Evolutionary conservation across 2,329 filamentous ascomycete species (phyloP).

Genomic region (Venturiaceae sp.): DNA sequence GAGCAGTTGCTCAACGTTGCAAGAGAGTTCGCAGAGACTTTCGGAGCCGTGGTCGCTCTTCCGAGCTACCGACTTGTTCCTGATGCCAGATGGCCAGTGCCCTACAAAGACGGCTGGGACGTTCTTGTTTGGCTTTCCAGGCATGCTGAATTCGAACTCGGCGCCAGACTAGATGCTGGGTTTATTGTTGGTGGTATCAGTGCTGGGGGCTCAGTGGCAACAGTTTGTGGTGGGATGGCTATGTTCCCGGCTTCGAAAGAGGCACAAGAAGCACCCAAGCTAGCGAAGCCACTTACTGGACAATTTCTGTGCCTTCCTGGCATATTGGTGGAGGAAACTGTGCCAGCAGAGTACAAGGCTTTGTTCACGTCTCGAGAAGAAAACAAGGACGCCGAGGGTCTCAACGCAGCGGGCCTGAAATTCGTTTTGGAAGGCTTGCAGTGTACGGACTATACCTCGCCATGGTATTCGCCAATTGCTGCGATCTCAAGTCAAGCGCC

Average conservation of each 20-base stretch:
- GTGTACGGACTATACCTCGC: background rate
- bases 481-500: background rate
- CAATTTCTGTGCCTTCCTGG: background rate
- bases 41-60: conserved; percentile 34
- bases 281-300: conserved; percentile 3
- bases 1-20: conserved; percentile 32
- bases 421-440: background rate
- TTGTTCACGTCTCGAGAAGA: background rate
- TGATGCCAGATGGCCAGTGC: conserved; percentile 38
- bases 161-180: conserved; percentile 26
- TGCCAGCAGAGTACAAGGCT: background rate
- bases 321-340: background rate
- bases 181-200: conserved; percentile 43
- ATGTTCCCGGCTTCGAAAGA: background rate
- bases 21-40: conserved; percentile 25
- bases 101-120: conserved; percentile 39
- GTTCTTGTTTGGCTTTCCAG: conserved; percentile 30
- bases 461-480: background rate
- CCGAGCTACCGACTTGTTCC: conserved; percentile 45
- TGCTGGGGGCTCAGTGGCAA: conserved; percentile 41
- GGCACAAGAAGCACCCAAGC: background rate
- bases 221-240: conserved; percentile 16
- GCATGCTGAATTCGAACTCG: conserved; percentile 18
- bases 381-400: background rate
- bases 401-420: background rate